These are phyloP conservation scores for Kwoniella newhampshirensis DNA, from an alignment of 768 basidiomycete genomes.

Conservation along the genomic window DNA sequence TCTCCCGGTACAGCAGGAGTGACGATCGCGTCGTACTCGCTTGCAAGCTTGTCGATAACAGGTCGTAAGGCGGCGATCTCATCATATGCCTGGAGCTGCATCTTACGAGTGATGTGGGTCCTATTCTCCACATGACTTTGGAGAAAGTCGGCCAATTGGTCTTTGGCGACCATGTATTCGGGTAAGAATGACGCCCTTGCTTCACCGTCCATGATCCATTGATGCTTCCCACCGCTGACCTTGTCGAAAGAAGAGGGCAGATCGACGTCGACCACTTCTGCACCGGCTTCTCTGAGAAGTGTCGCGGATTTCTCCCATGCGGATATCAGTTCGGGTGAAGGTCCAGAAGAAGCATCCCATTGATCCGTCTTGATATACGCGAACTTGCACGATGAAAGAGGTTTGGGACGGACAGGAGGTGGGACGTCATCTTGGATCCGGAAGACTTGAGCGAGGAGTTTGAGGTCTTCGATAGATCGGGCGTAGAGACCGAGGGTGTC, in stretches of 20 bases:
- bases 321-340: conserved; percentile 11
- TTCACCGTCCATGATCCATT: conserved; percentile 35
- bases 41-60: conserved; percentile 41
- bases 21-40: conserved; percentile 42
- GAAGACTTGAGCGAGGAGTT: conserved; percentile 42
- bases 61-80: conserved; percentile 39
- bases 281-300: conserved; percentile 39
- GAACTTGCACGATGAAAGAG: conserved; percentile 36
- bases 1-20: conserved; percentile 44
- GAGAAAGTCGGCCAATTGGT: conserved; percentile 29
- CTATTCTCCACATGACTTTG: conserved; percentile 36
- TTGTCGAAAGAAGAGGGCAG: conserved; percentile 41
- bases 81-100: conserved; percentile 44
- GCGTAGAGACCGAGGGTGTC: conserved; percentile 51
- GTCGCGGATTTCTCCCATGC: conserved; percentile 36
- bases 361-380: conserved; percentile 38
- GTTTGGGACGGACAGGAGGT: conserved; percentile 25
- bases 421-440: conserved; percentile 31
- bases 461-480: conserved; percentile 45
- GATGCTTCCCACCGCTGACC: neutral
- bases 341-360: conserved; percentile 24
- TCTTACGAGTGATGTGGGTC: conserved; percentile 18
- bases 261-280: conserved; percentile 42
- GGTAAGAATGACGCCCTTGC: conserved; percentile 37
- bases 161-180: conserved; percentile 35